Evolutionary conservation across 305 asterid genomes (phyloP), one percentile per base, ranked within the genome.

Genomic region (Rubia peregrina): DNA sequence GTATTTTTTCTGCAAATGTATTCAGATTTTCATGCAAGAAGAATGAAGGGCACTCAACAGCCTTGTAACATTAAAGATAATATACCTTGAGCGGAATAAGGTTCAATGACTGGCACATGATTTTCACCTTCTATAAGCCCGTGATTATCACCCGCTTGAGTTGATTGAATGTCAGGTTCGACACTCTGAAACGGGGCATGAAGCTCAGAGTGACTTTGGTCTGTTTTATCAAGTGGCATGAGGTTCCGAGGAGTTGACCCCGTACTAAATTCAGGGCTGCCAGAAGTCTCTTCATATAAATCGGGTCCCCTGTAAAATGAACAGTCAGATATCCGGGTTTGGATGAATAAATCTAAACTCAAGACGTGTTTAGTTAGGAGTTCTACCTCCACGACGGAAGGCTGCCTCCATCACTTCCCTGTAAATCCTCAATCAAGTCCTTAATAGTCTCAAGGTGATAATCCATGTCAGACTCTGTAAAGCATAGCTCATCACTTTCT

Each of bases 381-480:
- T 77, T 68, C 78, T 87, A 92, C 98, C 97, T 92, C 89, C 90
- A 87, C 38, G 92, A 85, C 60, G 79, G 80, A 63, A 73, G 75
- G 75, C 89, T 89, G 79, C 86, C 80, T 59, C 80, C 92, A 70
- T 78, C 79, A 62, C 80, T 80, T 73, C 84, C 84, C 57, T 78
- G 80, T 55, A 89, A 80, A 69, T 87, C 91, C 78, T 86, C 90
- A 70, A 85, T 76, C 86, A 86, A 77, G 72, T 86, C 91, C 79
- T 80, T 83, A 71, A 87, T 76, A 80, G 79, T 89, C 76, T 85
- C 89, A 43, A 86, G 86, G 73, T 88, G 90, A 85, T 81, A 75
- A 75, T 86, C 85, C 73, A 82, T 70, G 70, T 83, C 89, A 51
- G 89, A 73, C 76, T 77, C 75, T 77, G 75, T 74, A 65, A 76